Percentiles rank a stretch among this genome's conserved stretches.
Conservation (phyloP, 208 protist genomes). For the Crithidia acanthocephali region DNA sequence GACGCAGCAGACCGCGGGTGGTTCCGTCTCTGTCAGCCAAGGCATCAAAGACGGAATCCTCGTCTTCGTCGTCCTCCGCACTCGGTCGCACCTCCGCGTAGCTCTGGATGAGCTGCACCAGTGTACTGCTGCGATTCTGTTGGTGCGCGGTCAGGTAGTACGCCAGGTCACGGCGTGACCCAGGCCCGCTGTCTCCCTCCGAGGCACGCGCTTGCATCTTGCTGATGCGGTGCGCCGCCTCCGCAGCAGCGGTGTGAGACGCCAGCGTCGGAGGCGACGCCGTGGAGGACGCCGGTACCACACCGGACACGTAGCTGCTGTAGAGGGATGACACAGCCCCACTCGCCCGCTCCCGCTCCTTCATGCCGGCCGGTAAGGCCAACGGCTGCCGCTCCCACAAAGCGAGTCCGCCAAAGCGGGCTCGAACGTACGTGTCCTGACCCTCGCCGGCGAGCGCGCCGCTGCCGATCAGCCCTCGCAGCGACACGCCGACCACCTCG, state of each 20-base stretch:
- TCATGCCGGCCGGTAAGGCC: background rate
- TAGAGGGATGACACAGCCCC: constrained; percentile 13
- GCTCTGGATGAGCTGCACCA: constrained; percentile 35
- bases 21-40: background rate
- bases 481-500: constrained; percentile 23
- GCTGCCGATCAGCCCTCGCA: constrained; percentile 22
- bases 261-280: background rate
- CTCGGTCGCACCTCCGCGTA: constrained; percentile 15
- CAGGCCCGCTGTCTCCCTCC: background rate
- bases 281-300: background rate
- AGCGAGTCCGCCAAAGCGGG: constrained; percentile 16
- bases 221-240: background rate
- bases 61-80: background rate
- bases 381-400: constrained; percentile 34
- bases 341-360: background rate
- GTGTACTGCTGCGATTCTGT: constrained; percentile 3
- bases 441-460: constrained; percentile 11
- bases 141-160: constrained; percentile 23
- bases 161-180: constrained; percentile 10
- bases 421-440: constrained; percentile 15
- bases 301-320: constrained; percentile 22
- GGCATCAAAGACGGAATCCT: background rate
- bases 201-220: background rate
- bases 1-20: background rate
- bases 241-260: too few species aligned